These are phyloP conservation scores for Leptographium wingfieldii DNA, from an alignment of 2,329 filamentous ascomycete genomes.

Conservation along the genomic window DNA sequence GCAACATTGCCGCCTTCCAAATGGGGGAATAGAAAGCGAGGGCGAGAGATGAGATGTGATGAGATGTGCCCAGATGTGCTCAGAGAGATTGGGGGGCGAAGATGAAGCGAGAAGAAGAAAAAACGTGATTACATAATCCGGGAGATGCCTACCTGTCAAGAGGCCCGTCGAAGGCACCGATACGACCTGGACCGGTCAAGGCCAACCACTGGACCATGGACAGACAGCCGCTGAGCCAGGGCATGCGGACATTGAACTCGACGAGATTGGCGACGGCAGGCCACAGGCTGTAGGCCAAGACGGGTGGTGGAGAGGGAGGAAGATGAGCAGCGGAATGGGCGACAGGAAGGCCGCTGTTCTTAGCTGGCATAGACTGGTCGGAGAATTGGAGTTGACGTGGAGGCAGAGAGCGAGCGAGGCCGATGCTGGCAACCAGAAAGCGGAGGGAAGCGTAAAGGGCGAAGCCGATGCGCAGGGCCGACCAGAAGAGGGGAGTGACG, in stretches of 20 bases:
- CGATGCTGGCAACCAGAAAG: conserved; percentile 49
- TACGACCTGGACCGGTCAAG: conserved; percentile 58
- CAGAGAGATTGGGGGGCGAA: neutral
- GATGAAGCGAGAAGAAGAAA: neutral
- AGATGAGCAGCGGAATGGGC: neutral
- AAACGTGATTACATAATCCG: neutral
- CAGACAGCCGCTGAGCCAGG: conserved; percentile 69
- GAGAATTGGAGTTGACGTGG: conserved; percentile 24
- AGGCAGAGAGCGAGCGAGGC: conserved; percentile 55
- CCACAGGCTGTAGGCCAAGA: conserved; percentile 69
- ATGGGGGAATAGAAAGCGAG: neutral
- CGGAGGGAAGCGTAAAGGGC: conserved; percentile 50
- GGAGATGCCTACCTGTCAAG: conserved; percentile 70
- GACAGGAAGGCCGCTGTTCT: neutral
- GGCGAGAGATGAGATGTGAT: neutral
- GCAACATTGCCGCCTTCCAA: neutral
- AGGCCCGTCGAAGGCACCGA: conserved; percentile 63
- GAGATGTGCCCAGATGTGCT: neutral
- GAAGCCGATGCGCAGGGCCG: conserved; percentile 41
- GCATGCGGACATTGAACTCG: conserved; percentile 71
- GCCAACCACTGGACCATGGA: conserved; percentile 65
- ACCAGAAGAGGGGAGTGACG: conserved; percentile 39
- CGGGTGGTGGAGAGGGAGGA: conserved; percentile 29
- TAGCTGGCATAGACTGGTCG: neutral
- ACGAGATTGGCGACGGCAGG: conserved; percentile 58